Evolutionary conservation across 2,329 filamentous ascomycete species (phyloP).

Genomic region (Pseudogymnoascus sp.): DNA sequence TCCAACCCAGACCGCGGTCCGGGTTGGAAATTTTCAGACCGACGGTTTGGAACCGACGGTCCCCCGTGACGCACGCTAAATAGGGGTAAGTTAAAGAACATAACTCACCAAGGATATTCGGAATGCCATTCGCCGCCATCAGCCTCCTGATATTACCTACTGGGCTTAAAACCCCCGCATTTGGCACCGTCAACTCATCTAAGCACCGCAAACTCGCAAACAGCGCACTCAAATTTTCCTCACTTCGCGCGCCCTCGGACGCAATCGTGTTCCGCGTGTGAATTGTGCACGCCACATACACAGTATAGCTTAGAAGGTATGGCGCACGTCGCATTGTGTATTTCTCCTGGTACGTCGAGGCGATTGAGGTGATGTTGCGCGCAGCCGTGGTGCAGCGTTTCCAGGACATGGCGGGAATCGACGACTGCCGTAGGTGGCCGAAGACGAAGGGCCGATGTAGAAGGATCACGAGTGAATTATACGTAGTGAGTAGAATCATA

Average conservation of each 20-base stretch:
- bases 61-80: no score
- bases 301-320: slow-evolving; percentile 36
- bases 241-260: slow-evolving; percentile 16
- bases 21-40: no score
- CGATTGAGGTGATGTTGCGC: slow-evolving; percentile 31
- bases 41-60: no score
- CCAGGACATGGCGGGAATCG: slow-evolving; percentile 23
- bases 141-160: slow-evolving; percentile 13
- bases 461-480: slow-evolving; percentile 37
- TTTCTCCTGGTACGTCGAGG: slow-evolving; percentile 30
- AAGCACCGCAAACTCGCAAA: slow-evolving; percentile 27
- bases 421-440: slow-evolving; percentile 26
- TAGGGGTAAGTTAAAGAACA: background rate
- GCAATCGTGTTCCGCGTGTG: slow-evolving; percentile 33
- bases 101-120: background rate
- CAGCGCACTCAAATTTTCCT: slow-evolving; percentile 24
- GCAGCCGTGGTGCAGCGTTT: slow-evolving; percentile 31
- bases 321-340: slow-evolving; percentile 35
- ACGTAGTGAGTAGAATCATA: slow-evolving; percentile 31
- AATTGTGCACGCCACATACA: slow-evolving; percentile 37
- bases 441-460: slow-evolving; percentile 36
- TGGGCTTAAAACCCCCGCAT: slow-evolving; percentile 21
- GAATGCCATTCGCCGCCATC: slow-evolving; percentile 8
- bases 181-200: slow-evolving; percentile 29
- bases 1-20: no score